A percentile compares a stretch with the other conserved stretches of the same genome.
Evolutionary conservation across 2,329 filamentous ascomycete genomes (phyloP).

Genomic region (Neofusicoccum cordaticola): DNA sequence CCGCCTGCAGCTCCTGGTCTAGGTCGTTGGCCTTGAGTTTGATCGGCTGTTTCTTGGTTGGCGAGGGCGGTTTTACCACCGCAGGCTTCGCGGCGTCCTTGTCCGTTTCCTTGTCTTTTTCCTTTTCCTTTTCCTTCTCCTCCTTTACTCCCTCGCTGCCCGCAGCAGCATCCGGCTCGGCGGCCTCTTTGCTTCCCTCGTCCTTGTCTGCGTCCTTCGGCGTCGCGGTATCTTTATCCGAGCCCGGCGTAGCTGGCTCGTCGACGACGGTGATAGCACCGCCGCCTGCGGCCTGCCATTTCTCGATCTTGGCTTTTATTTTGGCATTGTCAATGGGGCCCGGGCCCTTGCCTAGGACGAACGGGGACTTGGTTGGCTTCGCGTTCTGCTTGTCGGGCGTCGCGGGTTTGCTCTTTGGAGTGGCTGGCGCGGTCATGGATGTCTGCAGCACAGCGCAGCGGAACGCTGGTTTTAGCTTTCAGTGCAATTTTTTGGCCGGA

Average conservation of each 20-base stretch:
- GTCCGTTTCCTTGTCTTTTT: background rate
- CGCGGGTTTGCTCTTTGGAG: conserved; percentile 26
- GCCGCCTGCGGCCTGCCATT: conserved; percentile 80
- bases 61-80: conserved; percentile 1
- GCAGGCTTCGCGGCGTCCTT: conserved; percentile 15
- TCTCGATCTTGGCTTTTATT: conserved; percentile 72
- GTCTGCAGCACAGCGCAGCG: background rate
- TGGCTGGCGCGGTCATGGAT: conserved; percentile 21
- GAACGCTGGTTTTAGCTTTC: background rate
- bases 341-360: conserved; percentile 40
- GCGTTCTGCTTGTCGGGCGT: conserved; percentile 1
- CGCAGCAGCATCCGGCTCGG: background rate
- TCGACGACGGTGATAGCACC: conserved; percentile 43
- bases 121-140: conserved; percentile 1
- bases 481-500: background rate
- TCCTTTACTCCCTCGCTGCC: background rate
- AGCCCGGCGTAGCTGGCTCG: background rate
- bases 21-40: conserved; percentile 38
- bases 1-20: conserved; percentile 46
- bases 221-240: background rate
- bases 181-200: background rate
- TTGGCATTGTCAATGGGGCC: conserved; percentile 44
- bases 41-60: conserved; percentile 20
- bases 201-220: background rate
- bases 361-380: conserved; percentile 28